Percentiles rank a stretch among this genome's conserved stretches.
Evolutionary conservation across 2,329 filamentous ascomycete genomes (phyloP).

Genomic region (Aspergillus versicolor): DNA sequence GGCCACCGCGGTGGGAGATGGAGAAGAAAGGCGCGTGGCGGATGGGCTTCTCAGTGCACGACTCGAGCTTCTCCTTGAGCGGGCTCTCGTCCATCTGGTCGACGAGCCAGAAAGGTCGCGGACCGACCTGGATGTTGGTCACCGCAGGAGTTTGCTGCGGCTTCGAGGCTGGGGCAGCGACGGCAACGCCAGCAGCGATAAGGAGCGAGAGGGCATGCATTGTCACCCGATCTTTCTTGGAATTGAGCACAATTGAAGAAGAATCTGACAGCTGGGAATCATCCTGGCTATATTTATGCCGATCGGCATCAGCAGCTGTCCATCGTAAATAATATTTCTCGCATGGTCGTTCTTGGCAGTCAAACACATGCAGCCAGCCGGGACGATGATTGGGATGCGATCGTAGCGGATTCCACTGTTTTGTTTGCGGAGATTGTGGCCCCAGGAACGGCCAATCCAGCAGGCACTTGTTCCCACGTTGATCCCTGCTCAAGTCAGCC

Average conservation of each 20-base stretch:
- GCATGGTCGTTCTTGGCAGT: conserved; percentile 1
- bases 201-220: conserved; percentile 16
- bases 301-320: neutral
- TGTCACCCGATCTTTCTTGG: neutral
- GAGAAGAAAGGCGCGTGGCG: conserved; percentile 13
- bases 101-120: conserved; percentile 20
- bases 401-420: neutral
- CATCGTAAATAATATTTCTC: neutral
- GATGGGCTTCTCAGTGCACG: conserved; percentile 20
- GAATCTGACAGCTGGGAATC: neutral
- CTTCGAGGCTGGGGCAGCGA: conserved; percentile 14
- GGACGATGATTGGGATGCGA: conserved; percentile 11
- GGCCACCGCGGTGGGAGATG: conserved; percentile 21
- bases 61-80: conserved; percentile 17
- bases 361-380: conserved; percentile 6
- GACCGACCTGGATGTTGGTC: conserved; percentile 22
- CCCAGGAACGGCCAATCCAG: conserved; percentile 8
- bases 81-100: conserved; percentile 20
- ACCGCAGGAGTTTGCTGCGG: neutral
- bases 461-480: conserved; percentile 6
- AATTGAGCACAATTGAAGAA: neutral
- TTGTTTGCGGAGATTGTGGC: neutral
- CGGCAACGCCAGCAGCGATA: conserved; percentile 11
- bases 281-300: conserved; percentile 9
- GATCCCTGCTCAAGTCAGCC: conserved; percentile 1